These are phyloP conservation scores for Gracilaria gracilis DNA, from an alignment of 23 red algal genomes.

Conservation along the genomic window DNA sequence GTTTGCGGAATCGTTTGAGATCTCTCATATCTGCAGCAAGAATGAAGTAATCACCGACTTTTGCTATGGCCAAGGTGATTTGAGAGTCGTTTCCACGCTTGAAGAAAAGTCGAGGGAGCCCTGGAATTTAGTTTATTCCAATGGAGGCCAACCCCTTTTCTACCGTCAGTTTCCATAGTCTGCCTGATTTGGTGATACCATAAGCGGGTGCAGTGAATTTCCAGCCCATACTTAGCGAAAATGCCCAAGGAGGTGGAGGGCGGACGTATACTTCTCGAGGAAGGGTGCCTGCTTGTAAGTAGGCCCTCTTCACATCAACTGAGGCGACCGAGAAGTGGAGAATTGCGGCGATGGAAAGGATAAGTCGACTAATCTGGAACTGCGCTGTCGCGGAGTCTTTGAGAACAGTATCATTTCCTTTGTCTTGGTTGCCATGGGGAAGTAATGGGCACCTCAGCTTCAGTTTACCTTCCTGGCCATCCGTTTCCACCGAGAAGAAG, in stretches of 20 bases:
- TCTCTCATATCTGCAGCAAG: background rate
- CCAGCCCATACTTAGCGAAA: no score
- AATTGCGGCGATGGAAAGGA: conserved; percentile 26
- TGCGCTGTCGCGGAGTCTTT: conserved; percentile 42
- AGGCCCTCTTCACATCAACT: conserved; percentile 39
- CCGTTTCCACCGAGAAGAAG: conserved; percentile 28
- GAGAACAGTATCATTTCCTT: conserved; percentile 15
- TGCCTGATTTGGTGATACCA: conserved; percentile 29
- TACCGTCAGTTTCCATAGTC: conserved; percentile 30
- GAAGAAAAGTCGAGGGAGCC: conserved; percentile 34
- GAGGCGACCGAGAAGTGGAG: background rate
- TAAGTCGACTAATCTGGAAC: conserved; percentile 20
- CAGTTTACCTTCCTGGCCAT: conserved; percentile 1
- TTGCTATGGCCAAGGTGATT: conserved; percentile 30
- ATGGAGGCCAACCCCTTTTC: conserved; percentile 14
- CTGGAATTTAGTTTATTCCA: background rate
- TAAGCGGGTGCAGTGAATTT: background rate
- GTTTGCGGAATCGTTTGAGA: background rate
- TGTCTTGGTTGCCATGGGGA: conserved; percentile 29
- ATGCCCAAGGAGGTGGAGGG: background rate
- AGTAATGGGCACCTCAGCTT: background rate
- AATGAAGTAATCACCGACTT: conserved; percentile 29
- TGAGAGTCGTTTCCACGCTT: background rate
- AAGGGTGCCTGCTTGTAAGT: background rate
- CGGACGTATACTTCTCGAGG: background rate